Conservation (phyloP, 805 yeast species). For the Priceomyces medius region DNA sequence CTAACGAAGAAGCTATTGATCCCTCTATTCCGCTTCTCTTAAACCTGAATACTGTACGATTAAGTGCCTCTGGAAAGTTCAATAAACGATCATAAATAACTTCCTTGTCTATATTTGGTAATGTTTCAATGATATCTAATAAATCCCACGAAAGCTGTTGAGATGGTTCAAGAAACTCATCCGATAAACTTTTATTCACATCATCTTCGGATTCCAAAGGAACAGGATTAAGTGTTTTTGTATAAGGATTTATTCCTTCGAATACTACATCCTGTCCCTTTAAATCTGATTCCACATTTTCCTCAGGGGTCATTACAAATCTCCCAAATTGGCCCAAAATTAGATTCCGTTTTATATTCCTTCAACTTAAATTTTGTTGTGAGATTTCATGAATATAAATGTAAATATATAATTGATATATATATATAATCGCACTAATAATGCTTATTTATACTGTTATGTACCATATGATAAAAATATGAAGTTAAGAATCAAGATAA, state of each 20-base stretch:
- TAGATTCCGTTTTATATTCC: neutral
- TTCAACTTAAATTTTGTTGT: neutral
- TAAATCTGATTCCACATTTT: neutral
- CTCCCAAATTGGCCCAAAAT: neutral
- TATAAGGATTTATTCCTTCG: conserved; percentile 6
- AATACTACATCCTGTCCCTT: neutral
- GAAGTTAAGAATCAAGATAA: neutral
- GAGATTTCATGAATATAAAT: neutral
- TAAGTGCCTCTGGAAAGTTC: conserved; percentile 56
- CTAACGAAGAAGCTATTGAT: conserved; percentile 57
- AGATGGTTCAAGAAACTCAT: conserved; percentile 61
- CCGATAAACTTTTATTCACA: conserved; percentile 10
- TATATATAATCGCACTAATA: neutral
- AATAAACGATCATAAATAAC: conserved; percentile 50
- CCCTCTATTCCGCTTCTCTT: conserved; percentile 78
- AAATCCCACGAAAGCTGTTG: conserved; percentile 65
- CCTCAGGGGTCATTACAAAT: neutral
- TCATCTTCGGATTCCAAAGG: conserved; percentile 1
- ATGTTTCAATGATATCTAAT: conserved; percentile 63
- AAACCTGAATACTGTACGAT: conserved; percentile 65
- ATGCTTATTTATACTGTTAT: neutral
- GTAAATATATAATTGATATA: neutral
- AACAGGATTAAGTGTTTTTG: conserved; percentile 7
- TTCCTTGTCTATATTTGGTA: conserved; percentile 42
- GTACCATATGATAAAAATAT: neutral